Evolutionary conservation across 2,329 filamentous ascomycete species (phyloP), one percentile per base, ranked within the genome.

Genomic region (Calonectria henricotiae): DNA sequence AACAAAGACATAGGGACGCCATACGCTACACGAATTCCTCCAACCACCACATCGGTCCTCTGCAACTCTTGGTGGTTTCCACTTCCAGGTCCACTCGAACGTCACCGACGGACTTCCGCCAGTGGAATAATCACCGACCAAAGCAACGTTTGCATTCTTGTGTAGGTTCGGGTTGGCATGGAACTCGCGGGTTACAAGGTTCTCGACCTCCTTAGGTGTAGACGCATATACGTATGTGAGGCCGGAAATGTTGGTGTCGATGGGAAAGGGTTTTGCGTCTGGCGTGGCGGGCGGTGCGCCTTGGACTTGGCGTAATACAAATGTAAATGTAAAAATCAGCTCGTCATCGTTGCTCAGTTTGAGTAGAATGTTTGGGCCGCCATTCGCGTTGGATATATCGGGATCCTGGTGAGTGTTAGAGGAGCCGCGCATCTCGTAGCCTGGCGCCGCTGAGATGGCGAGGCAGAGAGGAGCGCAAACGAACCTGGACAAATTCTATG

Each of bases 61-160:
- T 17, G 85, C 84, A 15, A 85, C 79, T 86, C 94, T 97, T 43
- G 96, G 96, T 9, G 96, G 94, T 80, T 93, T 94, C 95, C 96
- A 99, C 86, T 93, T 96, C 96, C 96, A 99, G 8, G 92, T 92
- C 95, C 96, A 99, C 74, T 96, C 93, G 80, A 98, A 98, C 39
- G 94, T 91, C 35, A 97, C 92, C 1, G 94, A 96, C 7, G 92
- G 86, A 77, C 87, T 94, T n/a, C 96, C 95, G 37, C 89, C 91
- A 0, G 96, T 99, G 3, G 90, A 89, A 80, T 93, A 98, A 81
- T 98, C 95, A 3, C 96, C 96, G n/a, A 99, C 92, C 51, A 98
- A 88, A 78, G 97, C 93, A 44, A 99, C 96, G 80, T 98, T 98
- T 65, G 95, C 89, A 80, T 98, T 98, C 81, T 97, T 98, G 85